Evolutionary conservation across 208 protist species (phyloP), one percentile per base, ranked within the genome.

Genomic region (Trypanosoma cruzi): DNA sequence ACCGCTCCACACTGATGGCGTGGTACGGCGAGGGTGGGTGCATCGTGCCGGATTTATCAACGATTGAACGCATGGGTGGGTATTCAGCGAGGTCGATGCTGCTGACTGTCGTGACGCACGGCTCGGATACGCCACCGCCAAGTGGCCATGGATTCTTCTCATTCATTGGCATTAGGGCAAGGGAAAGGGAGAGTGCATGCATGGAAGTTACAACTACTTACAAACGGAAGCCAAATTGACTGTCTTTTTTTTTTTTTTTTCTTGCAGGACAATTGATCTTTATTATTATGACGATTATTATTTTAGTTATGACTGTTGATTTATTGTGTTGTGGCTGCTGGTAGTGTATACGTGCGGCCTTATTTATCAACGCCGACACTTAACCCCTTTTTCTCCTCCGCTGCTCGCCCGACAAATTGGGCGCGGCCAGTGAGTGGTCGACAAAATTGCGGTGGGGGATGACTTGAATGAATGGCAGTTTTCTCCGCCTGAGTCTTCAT

Each of bases 31-130:
- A 22, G 37, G 63, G 71, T 37, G 52, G 52, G 24, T 70, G 52
- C 28, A 29, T 68, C 34, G 64, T 59, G 36, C 64, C 64, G 50
- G 50, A 59, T 52, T 40, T 68, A 16, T 28, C 64, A 24, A 57
- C 79, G 18, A 64, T 89, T 31, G 87, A 93, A 64, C 69, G 80
- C 29, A 70, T 79, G 54, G 65, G 66, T 48, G 87, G 80, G 13
- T 69, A 71, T 28, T 89, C 84, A 34, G 70, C 85, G 40, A 63
- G 78, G 26, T 90, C 77, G 60, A 74, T 81, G 65, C 65, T 87
- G 52, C 71, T 79, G 14, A 57, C 70, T 13, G 77, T 78, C 58
- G 68, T 84, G 63, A 87, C 79, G 11, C 75, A 81, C 59, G 85
- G 81, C 28, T 40, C 59, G 3, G 55, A 72, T n/a, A 34, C 76